Conservation (phyloP, 2,329 filamentous ascomycete genomes). For the Fusarium sp. region DNA sequence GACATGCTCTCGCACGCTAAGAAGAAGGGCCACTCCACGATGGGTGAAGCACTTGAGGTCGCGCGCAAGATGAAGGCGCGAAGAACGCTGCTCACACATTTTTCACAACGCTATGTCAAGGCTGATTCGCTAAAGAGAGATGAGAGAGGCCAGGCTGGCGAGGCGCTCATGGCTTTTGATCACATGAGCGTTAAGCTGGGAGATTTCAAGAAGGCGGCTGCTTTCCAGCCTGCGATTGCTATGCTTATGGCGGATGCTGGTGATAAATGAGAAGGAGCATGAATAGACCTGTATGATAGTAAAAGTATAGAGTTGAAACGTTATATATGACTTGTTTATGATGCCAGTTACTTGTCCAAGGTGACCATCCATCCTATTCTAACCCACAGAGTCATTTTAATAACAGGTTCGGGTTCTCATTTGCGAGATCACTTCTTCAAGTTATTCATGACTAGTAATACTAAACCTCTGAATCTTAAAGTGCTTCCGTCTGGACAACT, state of each 20-base stretch:
- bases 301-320: background rate
- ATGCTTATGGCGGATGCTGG: conserved; percentile 33
- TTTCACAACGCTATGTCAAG: conserved; percentile 93
- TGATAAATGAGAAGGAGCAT: conserved; percentile 18
- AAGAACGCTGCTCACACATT: conserved; percentile 89
- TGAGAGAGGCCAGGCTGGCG: conserved; percentile 53
- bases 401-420: background rate
- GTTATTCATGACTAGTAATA: no score
- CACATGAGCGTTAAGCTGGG: conserved; percentile 80
- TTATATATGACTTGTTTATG: background rate
- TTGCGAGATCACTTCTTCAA: background rate
- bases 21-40: conserved; percentile 92
- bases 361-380: background rate
- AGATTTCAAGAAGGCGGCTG: conserved; percentile 75
- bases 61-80: conserved; percentile 83
- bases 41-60: conserved; percentile 84
- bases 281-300: conserved; percentile 1
- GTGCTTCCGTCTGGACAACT: no score
- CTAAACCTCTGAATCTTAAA: background rate
- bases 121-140: conserved; percentile 48
- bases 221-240: conserved; percentile 44
- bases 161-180: conserved; percentile 80
- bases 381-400: background rate
- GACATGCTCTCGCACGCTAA: conserved; percentile 81
- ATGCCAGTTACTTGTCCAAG: background rate